Base-by-base conservation (phyloP, 352 stramenopile genomes). In the Globisporangium rhizosaccharum region DNA sequence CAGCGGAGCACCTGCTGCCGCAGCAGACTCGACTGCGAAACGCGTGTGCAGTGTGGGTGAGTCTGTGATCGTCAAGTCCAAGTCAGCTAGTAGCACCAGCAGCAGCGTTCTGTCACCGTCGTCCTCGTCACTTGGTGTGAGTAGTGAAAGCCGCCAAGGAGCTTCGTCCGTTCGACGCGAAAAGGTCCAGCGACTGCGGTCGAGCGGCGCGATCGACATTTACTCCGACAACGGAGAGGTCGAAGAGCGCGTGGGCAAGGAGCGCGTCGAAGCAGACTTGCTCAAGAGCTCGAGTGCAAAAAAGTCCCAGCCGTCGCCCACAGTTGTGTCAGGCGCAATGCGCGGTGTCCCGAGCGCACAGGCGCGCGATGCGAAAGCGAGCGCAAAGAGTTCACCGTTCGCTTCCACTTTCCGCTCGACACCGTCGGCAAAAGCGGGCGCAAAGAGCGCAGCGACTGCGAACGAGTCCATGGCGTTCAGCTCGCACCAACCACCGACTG, bases 171-270 rank as follows among this genome's bases (percentile, higher is more conserved):
- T 64, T 10, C 66, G 67, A 17, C 60, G 65, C 25, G 74, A 72
- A 0, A 73, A 74, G 41, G 65, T 87, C 6, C 67, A 82, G 49
- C 70, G 73, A 17, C 58, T 86, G 54, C 70, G 68, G 36, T 70
- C 73, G 48, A 82, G 62, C 54, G 76, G 73, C 11, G 47, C 67
- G 23, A 72, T 83, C 15, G 76, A 86, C 49, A 71, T 83, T 28
- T 78, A 73, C 54, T 83, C 81, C 52, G 72, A 77, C 42, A 81
- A 80, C 39, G 74, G 72, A 1, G 66, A 75, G 33, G 50, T 84
- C 25, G 76, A 87, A 47, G 70, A 87, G 57, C 62, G 66, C 26
- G 72, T 82, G 15, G 52, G 53, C 4, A 73, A 68, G 46, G 70
- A 82, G 10, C 75, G 75, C 48, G 61, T 85, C 23, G 61, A 57